A percentile compares a stretch with the other conserved stretches of the same genome.
Conservation (phyloP, 2,329 filamentous ascomycete species). For the Diaporthe longicolla region DNA sequence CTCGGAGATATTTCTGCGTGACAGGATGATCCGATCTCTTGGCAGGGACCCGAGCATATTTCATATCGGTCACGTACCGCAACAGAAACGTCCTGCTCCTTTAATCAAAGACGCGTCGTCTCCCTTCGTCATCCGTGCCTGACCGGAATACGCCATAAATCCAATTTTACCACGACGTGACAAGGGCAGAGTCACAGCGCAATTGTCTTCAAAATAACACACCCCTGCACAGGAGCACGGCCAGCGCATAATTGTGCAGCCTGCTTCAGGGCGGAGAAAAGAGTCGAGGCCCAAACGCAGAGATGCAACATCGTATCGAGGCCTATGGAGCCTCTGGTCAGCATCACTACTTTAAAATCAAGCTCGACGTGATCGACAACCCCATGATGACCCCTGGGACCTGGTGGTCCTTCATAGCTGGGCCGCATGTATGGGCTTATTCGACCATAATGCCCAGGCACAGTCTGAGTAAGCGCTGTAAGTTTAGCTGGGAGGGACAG, state of each 20-base stretch:
- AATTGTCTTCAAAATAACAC: not conserved
- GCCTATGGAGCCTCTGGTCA: conserved; percentile 1
- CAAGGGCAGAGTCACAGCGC: not conserved
- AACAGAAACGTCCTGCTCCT: not conserved
- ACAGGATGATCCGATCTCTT: conserved; percentile 13
- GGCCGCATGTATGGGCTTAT: not conserved
- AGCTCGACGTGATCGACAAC: conserved; percentile 12
- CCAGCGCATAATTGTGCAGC: not conserved
- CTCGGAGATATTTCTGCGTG: not conserved
- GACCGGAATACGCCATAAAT: not conserved
- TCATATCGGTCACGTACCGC: not conserved
- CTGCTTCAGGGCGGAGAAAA: conserved; percentile 13
- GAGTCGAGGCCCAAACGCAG: not conserved
- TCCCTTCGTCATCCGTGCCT: not conserved
- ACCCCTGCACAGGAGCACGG: not conserved
- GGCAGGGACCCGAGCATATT: not conserved
- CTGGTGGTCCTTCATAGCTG: not conserved
- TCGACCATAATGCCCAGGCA: conserved; percentile 3
- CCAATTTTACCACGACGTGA: not conserved
- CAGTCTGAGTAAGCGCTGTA: conserved; percentile 28
- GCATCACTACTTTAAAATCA: conserved; percentile 3
- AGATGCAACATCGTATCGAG: conserved; percentile 19
- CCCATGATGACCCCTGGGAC: conserved; percentile 3
- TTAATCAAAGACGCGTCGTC: not conserved
- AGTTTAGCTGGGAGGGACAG: not conserved